These are phyloP conservation scores for Dryas octopetala DNA, from an alignment of 306 rosid genomes.

Conservation along the genomic window DNA sequence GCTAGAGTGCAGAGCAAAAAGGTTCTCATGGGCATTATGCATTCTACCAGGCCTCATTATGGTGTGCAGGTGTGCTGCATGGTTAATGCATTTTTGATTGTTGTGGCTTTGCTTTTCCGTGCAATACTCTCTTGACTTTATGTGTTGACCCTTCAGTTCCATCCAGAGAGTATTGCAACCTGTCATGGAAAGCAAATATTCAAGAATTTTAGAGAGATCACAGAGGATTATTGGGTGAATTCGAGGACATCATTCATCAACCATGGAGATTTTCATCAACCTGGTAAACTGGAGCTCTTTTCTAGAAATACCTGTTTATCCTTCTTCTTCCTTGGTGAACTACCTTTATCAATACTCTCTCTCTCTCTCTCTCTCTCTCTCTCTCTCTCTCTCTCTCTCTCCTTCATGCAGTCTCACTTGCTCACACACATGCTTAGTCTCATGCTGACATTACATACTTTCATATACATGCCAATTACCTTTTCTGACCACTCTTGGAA, in stretches of 20 bases:
- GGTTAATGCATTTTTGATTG: slow-evolving; percentile 25
- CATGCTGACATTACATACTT: background rate
- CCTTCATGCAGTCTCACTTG: background rate
- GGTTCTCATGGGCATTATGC: slow-evolving; percentile 90
- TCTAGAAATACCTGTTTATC: slow-evolving; percentile 5
- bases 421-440: background rate
- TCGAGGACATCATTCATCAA: slow-evolving; percentile 40
- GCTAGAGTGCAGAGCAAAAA: slow-evolving; percentile 34
- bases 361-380: background rate
- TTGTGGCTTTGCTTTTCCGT: slow-evolving; percentile 17
- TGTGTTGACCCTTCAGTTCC: slow-evolving; percentile 72
- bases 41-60: slow-evolving; percentile 89
- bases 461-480: background rate
- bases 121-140: slow-evolving; percentile 26
- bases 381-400: background rate
- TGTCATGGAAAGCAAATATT: slow-evolving; percentile 80
- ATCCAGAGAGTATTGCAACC: slow-evolving; percentile 98
- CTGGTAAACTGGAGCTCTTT: slow-evolving; percentile 59
- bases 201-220: slow-evolving; percentile 79
- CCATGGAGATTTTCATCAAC: slow-evolving; percentile 32
- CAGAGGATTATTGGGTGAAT: slow-evolving; percentile 77
- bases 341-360: background rate
- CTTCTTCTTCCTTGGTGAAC: slow-evolving; percentile 12
- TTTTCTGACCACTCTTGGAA: background rate
- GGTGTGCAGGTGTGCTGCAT: slow-evolving; percentile 81